Evolutionary conservation across 164 flowering plant genomes (phyloP), one percentile per base, ranked within the genome.

Genomic region (Nelumbo lutea): DNA sequence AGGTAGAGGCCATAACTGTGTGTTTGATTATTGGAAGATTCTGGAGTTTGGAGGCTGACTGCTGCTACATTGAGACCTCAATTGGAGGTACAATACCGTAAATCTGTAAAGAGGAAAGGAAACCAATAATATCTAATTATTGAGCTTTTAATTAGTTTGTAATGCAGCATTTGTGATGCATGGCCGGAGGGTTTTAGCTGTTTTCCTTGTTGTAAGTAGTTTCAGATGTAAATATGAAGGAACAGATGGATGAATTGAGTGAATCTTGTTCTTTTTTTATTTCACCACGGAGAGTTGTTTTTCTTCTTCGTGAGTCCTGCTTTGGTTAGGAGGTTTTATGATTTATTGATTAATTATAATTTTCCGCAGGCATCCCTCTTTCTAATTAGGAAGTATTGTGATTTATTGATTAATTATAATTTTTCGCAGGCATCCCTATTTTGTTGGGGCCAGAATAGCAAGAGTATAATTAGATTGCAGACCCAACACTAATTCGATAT

Each of bases 341-440:
- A 65, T 68, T 52, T 58, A 4, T 48, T 62, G 15, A 68, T 65
- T 60, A 61, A 64, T 78, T 56, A 48, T 59, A 50, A 48, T 66
- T 59, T 75, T 74, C 73, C 68, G 66, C 74, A 73, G 72, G 70
- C 72, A 74, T 76, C 72, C 81, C 81, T 71, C 45, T 6, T 58
- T 55, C 55, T 48, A 13, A 11, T 0, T 13, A 27, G 5, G 5
- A 38, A 61, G 57, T 39, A 53, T n/a, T 2, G 1, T 71, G 64
- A 65, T 68, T 52, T 58, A 4, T 48, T 62, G 15, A 68, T 65
- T 60, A 61, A 61, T 78, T 56, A 48, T 59, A 50, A 48, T 66
- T 59, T 75, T 74, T 75, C 68, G 66, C 74, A 73, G 72, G 70
- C 72, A 74, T 76, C 72, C 81, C 81, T 71, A 68, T 72, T 65